Base-by-base conservation (phyloP, 2,329 filamentous ascomycete genomes). In the Microthyrium microscopicum region DNA sequence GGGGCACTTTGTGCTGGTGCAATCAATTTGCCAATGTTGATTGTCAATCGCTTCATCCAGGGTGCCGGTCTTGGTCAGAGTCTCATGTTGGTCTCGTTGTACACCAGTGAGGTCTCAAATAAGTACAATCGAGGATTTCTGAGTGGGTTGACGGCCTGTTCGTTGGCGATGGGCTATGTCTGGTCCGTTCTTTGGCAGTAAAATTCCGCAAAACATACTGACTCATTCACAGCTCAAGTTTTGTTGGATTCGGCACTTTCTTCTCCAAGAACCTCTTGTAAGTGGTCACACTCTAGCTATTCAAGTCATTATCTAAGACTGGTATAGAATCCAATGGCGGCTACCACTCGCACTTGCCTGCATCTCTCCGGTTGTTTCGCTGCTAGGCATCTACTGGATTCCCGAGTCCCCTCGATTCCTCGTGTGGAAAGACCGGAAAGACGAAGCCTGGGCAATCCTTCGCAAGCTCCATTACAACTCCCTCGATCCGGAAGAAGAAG, bases 381-480 rank as follows among this genome's bases (percentile, higher is more conserved):
- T 22, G n/a, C 9, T 37, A 5, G 35, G 35, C 16, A 28, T 21
- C 18, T 9, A 29, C 8, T 37, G 38, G 35, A 26, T 37, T 15
- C 31, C 68, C 8, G 69, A 73, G 42, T 69, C 64, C 0, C 68
- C 69, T 7, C 59, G 69, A 33, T 72, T 67, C 64, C 54, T 73
- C 5, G 61, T 72, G 18, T 47, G 70, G 30, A 66, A 68, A 45
- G 67, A 66, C 26, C 55, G 58, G 11, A 63, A 69, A 39, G 59
- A 68, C 15, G 60, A 67, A 41, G 6, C 44, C 2, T 44, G 39
- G 39, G 34, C 33, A 3, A 34, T 39, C 4, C 29, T 42, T 4
- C 40, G 40, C 9, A 35, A 37, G 17, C 38, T 48, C 0, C 46
- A 47, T 26, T 31, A 35, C 13, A 42, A 45, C 27, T 37, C 43